Percentiles rank a stretch among this genome's conserved stretches.
These are phyloP conservation scores for Pleurotus giganteus DNA, from an alignment of 768 basidiomycete genomes.

Conservation along the genomic window DNA sequence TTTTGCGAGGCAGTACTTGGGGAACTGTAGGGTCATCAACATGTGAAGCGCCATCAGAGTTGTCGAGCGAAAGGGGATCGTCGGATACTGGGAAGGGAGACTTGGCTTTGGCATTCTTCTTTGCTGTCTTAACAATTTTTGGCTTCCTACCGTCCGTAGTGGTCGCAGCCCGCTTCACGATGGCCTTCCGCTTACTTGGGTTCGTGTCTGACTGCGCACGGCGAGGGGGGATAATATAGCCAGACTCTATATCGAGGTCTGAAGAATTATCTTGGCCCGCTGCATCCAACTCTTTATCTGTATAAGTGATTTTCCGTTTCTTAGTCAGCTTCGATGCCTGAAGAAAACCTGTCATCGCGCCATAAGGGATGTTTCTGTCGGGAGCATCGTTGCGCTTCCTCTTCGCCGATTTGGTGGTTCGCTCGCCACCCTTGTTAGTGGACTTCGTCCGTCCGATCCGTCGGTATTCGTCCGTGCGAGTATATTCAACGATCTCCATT, in stretches of 20 bases:
- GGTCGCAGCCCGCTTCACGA: slow-evolving; percentile 39
- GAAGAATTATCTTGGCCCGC: slow-evolving; percentile 65
- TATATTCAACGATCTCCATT: slow-evolving; percentile 80
- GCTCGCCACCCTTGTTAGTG: slow-evolving; percentile 24
- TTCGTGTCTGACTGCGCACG: slow-evolving; percentile 49
- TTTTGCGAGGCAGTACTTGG: not conserved
- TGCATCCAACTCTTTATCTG: slow-evolving; percentile 43
- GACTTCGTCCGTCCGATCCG: slow-evolving; percentile 31
- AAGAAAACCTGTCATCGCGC: slow-evolving; percentile 73
- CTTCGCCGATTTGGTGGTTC: slow-evolving; percentile 43
- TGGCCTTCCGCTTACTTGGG: slow-evolving; percentile 30
- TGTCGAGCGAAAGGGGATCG: too few relatives aligned
- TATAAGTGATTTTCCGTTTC: slow-evolving; percentile 40
- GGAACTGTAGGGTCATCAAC: not conserved
- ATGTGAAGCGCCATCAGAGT: not conserved
- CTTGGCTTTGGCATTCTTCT: slow-evolving; percentile 1
- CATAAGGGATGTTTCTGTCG: slow-evolving; percentile 67
- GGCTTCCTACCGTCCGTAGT: slow-evolving; percentile 34
- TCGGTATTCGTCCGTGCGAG: slow-evolving; percentile 39
- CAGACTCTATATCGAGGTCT: slow-evolving; percentile 66
- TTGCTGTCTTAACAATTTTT: slow-evolving; percentile 23
- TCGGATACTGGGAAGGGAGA: not conserved
- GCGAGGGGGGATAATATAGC: slow-evolving; percentile 40
- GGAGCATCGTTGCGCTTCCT: slow-evolving; percentile 71
- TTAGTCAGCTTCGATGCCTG: slow-evolving; percentile 55